Conservation (phyloP, 495 filamentous ascomycete genomes). For the Podospora conica region DNA sequence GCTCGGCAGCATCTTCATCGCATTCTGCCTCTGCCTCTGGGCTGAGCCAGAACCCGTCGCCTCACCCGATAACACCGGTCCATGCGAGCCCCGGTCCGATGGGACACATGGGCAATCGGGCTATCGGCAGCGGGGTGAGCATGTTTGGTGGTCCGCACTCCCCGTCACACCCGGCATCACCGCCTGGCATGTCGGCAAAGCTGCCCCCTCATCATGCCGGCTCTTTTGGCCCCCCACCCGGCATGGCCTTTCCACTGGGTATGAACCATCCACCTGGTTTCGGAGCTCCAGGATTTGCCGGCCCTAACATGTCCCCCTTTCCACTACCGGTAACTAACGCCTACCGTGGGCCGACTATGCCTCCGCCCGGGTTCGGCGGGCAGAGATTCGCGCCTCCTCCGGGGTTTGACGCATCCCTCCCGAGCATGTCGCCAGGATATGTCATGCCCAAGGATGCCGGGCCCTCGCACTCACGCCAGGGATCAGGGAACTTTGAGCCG, state of each 20-base stretch:
- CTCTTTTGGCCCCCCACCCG: constrained; percentile 31
- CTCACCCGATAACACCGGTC: constrained; percentile 50
- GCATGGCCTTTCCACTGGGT: constrained; percentile 31
- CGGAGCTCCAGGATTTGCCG: constrained; percentile 28
- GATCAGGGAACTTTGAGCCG: constrained; percentile 40
- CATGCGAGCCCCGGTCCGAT: constrained; percentile 53
- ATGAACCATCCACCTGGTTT: constrained; percentile 33
- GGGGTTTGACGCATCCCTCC: constrained; percentile 10
- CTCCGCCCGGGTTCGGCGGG: neutral
- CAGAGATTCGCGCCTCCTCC: neutral
- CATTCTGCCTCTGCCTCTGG: constrained; percentile 39
- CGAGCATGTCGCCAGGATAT: neutral
- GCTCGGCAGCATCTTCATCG: constrained; percentile 57
- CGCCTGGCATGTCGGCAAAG: constrained; percentile 23
- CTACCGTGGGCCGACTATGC: neutral
- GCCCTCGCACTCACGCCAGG: constrained; percentile 41
- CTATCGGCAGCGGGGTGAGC: constrained; percentile 11
- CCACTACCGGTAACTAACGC: constrained; percentile 36
- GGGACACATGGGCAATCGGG: constrained; percentile 39
- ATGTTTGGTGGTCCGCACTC: constrained; percentile 13
- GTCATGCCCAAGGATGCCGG: constrained; percentile 27
- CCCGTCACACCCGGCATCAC: constrained; percentile 20
- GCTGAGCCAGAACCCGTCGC: constrained; percentile 61
- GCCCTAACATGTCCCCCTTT: constrained; percentile 12
- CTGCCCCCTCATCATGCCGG: constrained; percentile 35